Evolutionary conservation across 805 yeast genomes (phyloP), one percentile per base, ranked within the genome.

Genomic region (Kodamaea fukazawae): DNA sequence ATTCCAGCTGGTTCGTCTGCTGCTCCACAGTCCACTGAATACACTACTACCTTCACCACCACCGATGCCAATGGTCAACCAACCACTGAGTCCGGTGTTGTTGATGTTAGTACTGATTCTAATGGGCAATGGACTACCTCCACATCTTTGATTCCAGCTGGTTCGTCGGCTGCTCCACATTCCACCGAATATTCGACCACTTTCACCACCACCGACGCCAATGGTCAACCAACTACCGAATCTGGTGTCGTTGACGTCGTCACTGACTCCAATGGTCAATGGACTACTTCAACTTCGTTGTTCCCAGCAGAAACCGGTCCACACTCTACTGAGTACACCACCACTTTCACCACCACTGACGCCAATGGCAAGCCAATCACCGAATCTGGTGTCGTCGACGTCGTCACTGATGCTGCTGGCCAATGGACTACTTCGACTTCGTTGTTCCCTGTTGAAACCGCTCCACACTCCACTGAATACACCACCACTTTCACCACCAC

Each of bases 181-280:
- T 36, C 48, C 48, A 33, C 38, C 4, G 44, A 40, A 6, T 52
- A 44, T 45, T 48, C 53, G 29, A 49, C 55, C 9, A 49, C 52
- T 11, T 43, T 48, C 28, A 35, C 38, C 11, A 40, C 46, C 15
- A 45, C 53, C 15, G 39, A 41, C 29, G 15, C 48, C 10, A 43
- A 42, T 41, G 54, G 54, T 6, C 20, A 37, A 14, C 22, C 35
- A 4, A 26, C 42, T 3, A 53, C 58, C 4, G 51, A 48, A 11
- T 38, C 53, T 15, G 55, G 51, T 23, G 49, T 32, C 15, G 51
- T 47, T 23, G 34, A 44, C 36, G 50, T 48, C 11, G 44, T 50
- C 14, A 45, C 54, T 16, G 40, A 49, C 34, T 40, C 52, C 8
- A 39, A 18, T 18, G 54, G 51, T 34, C 14, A 30, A 9, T 41